Percentiles rank a stretch among this genome's conserved stretches.
Evolutionary conservation across 805 yeast species (phyloP).

Genomic region (Diddensiella caesifluorescens): DNA sequence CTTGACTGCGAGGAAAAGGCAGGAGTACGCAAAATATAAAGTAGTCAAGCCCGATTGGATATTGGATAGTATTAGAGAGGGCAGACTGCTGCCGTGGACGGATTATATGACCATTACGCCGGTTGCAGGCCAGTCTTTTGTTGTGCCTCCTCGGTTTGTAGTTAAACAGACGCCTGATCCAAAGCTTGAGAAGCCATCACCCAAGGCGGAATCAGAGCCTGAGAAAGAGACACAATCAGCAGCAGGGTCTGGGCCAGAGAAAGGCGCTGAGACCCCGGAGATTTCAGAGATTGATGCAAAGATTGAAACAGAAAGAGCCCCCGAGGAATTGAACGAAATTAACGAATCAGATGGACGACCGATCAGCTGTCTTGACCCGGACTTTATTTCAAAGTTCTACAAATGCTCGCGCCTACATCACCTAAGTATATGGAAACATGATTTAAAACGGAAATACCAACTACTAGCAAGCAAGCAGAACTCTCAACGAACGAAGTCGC

Average conservation of each 20-base stretch:
- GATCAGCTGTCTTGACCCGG: conserved; percentile 68
- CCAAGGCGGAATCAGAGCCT: conserved; percentile 1
- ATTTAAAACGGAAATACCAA: conserved; percentile 57
- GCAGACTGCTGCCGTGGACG: conserved; percentile 61
- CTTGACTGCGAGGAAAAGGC: conserved; percentile 68
- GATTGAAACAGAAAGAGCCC: not conserved
- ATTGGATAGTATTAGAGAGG: conserved; percentile 49
- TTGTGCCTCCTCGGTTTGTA: not conserved
- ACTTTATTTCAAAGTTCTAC: conserved; percentile 66
- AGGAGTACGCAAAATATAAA: conserved; percentile 59
- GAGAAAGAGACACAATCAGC: not conserved
- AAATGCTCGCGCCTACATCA: conserved; percentile 83
- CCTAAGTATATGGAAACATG: conserved; percentile 80
- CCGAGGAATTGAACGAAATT: not conserved
- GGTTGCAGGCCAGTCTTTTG: conserved; percentile 7
- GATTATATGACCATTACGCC: conserved; percentile 47
- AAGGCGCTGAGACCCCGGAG: not conserved
- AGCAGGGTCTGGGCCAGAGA: not conserved
- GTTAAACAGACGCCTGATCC: not conserved
- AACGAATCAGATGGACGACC: not conserved
- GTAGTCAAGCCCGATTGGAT: conserved; percentile 87
- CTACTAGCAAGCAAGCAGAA: conserved; percentile 36
- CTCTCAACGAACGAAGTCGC: conserved; percentile 14
- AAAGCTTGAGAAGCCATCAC: not conserved
- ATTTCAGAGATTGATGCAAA: not conserved